Evolutionary conservation across 352 stramenopile species (phyloP), one percentile per base, ranked within the genome.

Genomic region (Thalassiosira hispida): DNA sequence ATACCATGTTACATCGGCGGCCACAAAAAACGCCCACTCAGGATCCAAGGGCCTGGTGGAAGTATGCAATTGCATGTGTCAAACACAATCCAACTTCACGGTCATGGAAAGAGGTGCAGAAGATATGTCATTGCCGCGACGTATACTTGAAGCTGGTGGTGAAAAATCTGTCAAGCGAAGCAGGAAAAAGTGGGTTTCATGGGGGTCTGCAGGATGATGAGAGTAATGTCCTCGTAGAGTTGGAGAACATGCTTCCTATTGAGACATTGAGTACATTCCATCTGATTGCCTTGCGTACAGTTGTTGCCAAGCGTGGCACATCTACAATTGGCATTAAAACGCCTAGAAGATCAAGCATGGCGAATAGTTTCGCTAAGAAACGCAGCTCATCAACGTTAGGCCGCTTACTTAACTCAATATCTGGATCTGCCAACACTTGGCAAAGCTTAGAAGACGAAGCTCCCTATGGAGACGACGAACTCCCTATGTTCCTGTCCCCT

Each of bases 1-100:
- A 94, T 77, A 94, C 89, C 18, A 94, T 94, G 86, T 55, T 92
- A 14, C 73, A 85, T 49, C 83, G 88, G 62, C 69, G 85, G 51
- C 89, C 89, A 9, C 29, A 55, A n/a, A 67, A 77, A 47, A 75
- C 53, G 22, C 75, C 80, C 27, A 18, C 68, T 5, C 42, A 84
- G 12, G 69, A 86, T 64, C 80, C 89, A 40, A 52, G 64, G 59
- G 66, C 71, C 42, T 94, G 89, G 89, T 94, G 89, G 89, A 82
- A 86, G 44, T 94, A 94, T 71, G 77, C 80, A 2, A 85, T 91
- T 73, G 73, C 63, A 9, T 91, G 86, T 38, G 79, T 94, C 9
- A 90, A 78, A 53, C 82, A 88, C 27, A 72, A 85, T 35, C 89
- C 86, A 16, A 91, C 79, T 40, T 85, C 79, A 23, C 72, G 89